Evolutionary conservation across 805 yeast species (phyloP).

Genomic region (Candida ipomoeae): DNA sequence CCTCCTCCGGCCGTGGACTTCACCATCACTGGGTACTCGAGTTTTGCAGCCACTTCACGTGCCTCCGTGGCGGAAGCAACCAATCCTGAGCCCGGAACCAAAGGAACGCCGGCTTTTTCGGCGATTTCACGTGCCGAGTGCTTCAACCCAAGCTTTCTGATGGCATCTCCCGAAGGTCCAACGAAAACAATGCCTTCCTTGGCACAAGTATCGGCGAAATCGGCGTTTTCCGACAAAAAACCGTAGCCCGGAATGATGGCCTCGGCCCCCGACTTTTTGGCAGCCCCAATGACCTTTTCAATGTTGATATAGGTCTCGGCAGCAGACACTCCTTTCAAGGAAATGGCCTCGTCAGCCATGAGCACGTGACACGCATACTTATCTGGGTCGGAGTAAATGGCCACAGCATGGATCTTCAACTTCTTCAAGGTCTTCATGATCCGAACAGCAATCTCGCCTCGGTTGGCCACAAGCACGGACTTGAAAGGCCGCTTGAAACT

Average conservation of each 20-base stretch:
- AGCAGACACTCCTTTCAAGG: slow-evolving; percentile 77
- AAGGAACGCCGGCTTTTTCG: slow-evolving; percentile 83
- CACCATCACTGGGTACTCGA: slow-evolving; percentile 90
- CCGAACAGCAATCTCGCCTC: slow-evolving; percentile 97
- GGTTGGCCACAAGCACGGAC: slow-evolving; percentile 88
- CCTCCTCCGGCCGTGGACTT: slow-evolving; percentile 99
- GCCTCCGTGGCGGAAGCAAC: slow-evolving; percentile 74
- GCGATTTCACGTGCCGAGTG: slow-evolving; percentile 98
- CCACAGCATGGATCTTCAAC: slow-evolving; percentile 72
- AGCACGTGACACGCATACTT: slow-evolving; percentile 82
- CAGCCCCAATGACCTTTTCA: slow-evolving; percentile 83
- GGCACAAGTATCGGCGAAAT: slow-evolving; percentile 83
- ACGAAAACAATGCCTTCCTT: slow-evolving; percentile 84
- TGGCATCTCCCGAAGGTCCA: slow-evolving; percentile 95
- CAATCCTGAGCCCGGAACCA: slow-evolving; percentile 95
- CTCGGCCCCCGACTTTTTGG: slow-evolving; percentile 77
- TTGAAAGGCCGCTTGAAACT: slow-evolving; percentile 56
- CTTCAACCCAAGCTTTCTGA: slow-evolving; percentile 84
- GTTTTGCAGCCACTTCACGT: slow-evolving; percentile 60
- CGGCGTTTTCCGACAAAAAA: slow-evolving; percentile 93
- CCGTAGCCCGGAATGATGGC: slow-evolving; percentile 99
- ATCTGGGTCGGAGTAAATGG: slow-evolving; percentile 89
- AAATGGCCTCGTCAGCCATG: slow-evolving; percentile 76
- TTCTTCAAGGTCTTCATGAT: slow-evolving; percentile 84
- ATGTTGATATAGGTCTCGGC: slow-evolving; percentile 86